phyloP scores from a whole-genome alignment of 352 stramenopile genomes.

The Phytophthora meadii region DNA sequence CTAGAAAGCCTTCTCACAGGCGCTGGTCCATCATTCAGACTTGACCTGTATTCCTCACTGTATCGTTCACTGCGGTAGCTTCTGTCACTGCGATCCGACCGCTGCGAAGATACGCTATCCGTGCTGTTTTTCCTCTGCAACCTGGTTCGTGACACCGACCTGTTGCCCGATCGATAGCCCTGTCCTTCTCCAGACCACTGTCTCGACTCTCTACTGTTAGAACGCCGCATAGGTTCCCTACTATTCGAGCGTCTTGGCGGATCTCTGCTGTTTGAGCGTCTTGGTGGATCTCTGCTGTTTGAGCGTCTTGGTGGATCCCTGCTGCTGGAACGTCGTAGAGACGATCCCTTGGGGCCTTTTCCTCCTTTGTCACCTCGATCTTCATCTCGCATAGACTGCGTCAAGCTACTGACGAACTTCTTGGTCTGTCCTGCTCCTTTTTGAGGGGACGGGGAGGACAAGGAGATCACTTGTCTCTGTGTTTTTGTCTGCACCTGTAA shows the following conservation, averaged over 20 bases:
- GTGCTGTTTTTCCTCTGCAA: slow-evolving; percentile 60
- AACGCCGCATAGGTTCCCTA: slow-evolving; percentile 5
- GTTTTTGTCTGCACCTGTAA: slow-evolving; percentile 38
- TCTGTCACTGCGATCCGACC: slow-evolving; percentile 53
- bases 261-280: slow-evolving; percentile 18
- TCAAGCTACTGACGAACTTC: slow-evolving; percentile 49
- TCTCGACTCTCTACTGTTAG: slow-evolving; percentile 11
- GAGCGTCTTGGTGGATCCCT: background rate
- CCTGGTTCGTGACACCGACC: slow-evolving; percentile 34
- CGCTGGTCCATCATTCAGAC: slow-evolving; percentile 23
- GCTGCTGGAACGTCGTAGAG: slow-evolving; percentile 13
- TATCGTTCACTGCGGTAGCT: slow-evolving; percentile 41
- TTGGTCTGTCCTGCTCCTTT: slow-evolving; percentile 31
- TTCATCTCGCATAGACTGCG: slow-evolving; percentile 36
- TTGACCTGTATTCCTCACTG: slow-evolving; percentile 34
- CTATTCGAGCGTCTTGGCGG: slow-evolving; percentile 3
- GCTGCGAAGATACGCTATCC: slow-evolving; percentile 60
- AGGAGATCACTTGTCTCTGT: slow-evolving; percentile 37
- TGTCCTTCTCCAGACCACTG: slow-evolving; percentile 20
- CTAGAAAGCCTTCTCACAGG: slow-evolving; percentile 30
- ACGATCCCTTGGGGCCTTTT: slow-evolving; percentile 19
- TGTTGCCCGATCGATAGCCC: slow-evolving; percentile 29
- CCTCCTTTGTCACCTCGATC: slow-evolving; percentile 17
- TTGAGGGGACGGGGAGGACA: slow-evolving; percentile 44
- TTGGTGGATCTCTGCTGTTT: too few relatives aligned